Evolutionary conservation across 1,284 basidiomycete genomes (phyloP), one percentile per base, ranked within the genome.

Genomic region (Gomphus bonarii): DNA sequence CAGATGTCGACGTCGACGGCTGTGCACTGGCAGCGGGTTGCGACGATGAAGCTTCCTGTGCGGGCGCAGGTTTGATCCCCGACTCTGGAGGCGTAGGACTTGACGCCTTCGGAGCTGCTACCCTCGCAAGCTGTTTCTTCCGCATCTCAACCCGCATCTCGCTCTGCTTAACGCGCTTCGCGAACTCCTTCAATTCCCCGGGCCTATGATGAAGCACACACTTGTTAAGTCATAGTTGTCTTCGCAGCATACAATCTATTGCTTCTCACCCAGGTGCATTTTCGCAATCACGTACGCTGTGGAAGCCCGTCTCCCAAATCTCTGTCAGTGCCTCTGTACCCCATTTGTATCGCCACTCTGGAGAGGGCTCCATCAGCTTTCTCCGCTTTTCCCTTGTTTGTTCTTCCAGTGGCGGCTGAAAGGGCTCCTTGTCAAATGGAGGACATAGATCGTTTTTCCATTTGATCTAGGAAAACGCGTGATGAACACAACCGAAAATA

Each of bases 391-490:
- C 70, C 58, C 67, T 72, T 9, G 84, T 88, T 25, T 80, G 79
- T 63, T 84, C 81, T 64, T 47, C 38, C 7, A 63, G 47, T 8
- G 59, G 58, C 47, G 70, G 68, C 8, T 69, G 70, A 74, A 81
- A 81, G 10, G 84, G 76, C 51, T 80, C 80, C 63, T 81, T 83
- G 65, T 91, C 88, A 65, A 91, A 91, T 8, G 84, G 77, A 30
- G 79, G 72, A 64, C 88, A 91, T 4, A 86, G 64, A 28, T 87
- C 83, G 62, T 85, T 87, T 71, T 91, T 91, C 88, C 88, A 91
- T 62, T 77, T 80, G 8, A 66, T 60, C 66, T 67, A 42, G n/a
- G n/a, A 25, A 30, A 28, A 43, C 30, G 46, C 16, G 8, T 35
- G 16, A 12, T 46, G 25, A 18, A 22, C 20, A 36, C 22, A 16